Conservation (phyloP, 495 filamentous ascomycete genomes). For the Trichoderma parareesei region DNA sequence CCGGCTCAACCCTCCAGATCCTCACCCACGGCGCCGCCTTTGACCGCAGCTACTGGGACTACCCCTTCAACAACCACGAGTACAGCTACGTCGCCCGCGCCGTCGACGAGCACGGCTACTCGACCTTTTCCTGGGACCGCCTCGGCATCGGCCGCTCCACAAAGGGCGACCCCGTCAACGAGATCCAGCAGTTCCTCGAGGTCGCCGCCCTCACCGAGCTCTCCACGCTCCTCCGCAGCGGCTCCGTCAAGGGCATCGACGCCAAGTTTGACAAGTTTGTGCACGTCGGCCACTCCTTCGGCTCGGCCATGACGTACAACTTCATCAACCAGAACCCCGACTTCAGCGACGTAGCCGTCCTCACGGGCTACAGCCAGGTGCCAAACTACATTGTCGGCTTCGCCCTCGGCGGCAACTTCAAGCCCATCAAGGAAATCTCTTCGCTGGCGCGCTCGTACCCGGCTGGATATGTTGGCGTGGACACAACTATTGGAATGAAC, state of each 20-base stretch:
- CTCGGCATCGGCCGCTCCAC: slow-evolving; percentile 49
- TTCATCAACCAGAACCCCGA: slow-evolving; percentile 41
- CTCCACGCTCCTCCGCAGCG: slow-evolving; percentile 39
- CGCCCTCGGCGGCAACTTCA: slow-evolving; percentile 35
- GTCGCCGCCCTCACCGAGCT: slow-evolving; percentile 42
- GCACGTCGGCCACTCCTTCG: slow-evolving; percentile 51
- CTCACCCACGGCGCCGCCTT: slow-evolving; percentile 57
- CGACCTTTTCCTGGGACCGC: slow-evolving; percentile 50
- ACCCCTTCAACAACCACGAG: slow-evolving; percentile 31
- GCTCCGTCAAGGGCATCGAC: slow-evolving; percentile 24
- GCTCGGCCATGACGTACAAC: slow-evolving; percentile 36
- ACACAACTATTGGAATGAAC: slow-evolving; percentile 10
- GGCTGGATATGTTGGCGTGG: slow-evolving; percentile 20
- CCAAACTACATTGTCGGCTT: slow-evolving; percentile 27
- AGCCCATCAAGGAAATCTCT: slow-evolving; percentile 39
- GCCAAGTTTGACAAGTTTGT: slow-evolving; percentile 35
- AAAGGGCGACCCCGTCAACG: slow-evolving; percentile 42
- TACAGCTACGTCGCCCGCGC: slow-evolving; percentile 51
- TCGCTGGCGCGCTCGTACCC: slow-evolving; percentile 28
- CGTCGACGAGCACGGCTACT: slow-evolving; percentile 42
- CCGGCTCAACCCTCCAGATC: slow-evolving; percentile 40
- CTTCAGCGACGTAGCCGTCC: slow-evolving; percentile 46
- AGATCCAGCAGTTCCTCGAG: slow-evolving; percentile 46
- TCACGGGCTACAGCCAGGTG: slow-evolving; percentile 49
- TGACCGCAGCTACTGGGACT: slow-evolving; percentile 57